Conservation (phyloP, 306 rosid genomes). For the Leucaena leucocephala region DNA sequence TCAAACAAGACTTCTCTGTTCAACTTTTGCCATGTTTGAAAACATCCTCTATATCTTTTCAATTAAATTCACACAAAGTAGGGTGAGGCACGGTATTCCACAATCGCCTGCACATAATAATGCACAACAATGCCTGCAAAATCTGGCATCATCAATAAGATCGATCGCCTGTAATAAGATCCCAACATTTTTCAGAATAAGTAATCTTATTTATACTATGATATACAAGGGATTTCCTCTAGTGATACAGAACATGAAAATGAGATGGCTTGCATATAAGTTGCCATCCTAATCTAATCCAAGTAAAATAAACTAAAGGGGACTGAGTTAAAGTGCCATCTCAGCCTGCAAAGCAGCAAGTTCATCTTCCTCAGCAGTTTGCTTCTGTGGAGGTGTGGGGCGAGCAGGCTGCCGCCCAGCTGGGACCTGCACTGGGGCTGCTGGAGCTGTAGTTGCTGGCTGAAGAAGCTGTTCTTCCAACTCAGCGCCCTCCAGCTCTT, state of each 20-base stretch:
- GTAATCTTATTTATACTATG: constrained; percentile 8
- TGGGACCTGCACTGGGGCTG: constrained; percentile 80
- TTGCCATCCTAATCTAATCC: constrained; percentile 30
- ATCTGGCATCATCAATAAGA: constrained; percentile 32
- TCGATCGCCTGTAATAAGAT: constrained; percentile 6
- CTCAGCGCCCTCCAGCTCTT: constrained; percentile 97
- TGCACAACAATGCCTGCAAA: constrained; percentile 50
- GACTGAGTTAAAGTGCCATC: constrained; percentile 91
- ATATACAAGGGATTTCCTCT: constrained; percentile 23
- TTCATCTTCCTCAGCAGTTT: constrained; percentile 88
- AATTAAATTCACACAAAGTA: constrained; percentile 41
- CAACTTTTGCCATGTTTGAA: constrained; percentile 48
- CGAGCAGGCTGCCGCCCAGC: constrained; percentile 74
- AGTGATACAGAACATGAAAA: constrained; percentile 30
- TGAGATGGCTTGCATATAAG: constrained; percentile 24
- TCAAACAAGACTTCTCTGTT: constrained; percentile 28
- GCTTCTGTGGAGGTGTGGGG: constrained; percentile 63
- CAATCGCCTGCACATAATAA: constrained; percentile 31
- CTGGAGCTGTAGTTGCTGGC: constrained; percentile 92
- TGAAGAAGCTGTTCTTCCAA: constrained; percentile 98
- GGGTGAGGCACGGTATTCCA: constrained; percentile 38
- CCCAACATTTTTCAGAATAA: constrained; percentile 12
- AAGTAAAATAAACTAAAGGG: neutral
- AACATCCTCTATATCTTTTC: constrained; percentile 44
- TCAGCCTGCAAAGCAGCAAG: constrained; percentile 97